A percentile compares a stretch with the other conserved stretches of the same genome.
Evolutionary conservation across 2,329 filamentous ascomycete genomes (phyloP).

Genomic region (Aspergillus sergii): DNA sequence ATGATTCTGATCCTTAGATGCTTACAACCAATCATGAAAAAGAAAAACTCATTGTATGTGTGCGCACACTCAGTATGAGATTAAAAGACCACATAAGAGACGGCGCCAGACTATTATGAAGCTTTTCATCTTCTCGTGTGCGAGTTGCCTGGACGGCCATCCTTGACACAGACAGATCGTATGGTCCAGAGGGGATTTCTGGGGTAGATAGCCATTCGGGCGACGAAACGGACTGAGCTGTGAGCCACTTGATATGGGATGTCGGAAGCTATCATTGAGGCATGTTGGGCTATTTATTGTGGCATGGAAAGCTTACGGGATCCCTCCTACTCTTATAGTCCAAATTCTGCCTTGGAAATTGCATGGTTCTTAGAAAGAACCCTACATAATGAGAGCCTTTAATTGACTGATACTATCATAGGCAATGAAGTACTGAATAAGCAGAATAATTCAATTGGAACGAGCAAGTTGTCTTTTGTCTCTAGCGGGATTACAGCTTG

Average conservation of each 20-base stretch:
- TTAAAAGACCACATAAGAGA: too few species aligned
- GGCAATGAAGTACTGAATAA: too few species aligned
- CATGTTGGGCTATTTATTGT: neutral
- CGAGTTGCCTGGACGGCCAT: neutral
- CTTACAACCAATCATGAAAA: neutral
- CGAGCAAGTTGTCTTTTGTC: neutral
- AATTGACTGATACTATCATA: too few species aligned
- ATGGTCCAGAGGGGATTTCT: neutral
- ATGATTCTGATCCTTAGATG: neutral
- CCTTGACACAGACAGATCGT: neutral
- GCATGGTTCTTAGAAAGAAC: neutral
- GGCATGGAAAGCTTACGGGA: neutral
- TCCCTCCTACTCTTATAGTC: neutral
- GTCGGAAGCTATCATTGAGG: neutral
- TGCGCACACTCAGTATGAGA: too few species aligned
- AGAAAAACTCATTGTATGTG: neutral
- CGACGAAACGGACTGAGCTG: neutral
- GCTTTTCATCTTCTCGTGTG: neutral
- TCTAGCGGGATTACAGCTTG: neutral
- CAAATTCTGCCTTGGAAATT: neutral
- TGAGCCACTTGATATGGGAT: neutral
- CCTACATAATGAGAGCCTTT: neutral
- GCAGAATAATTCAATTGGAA: neutral
- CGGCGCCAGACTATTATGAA: neutral
- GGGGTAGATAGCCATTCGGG: neutral